Evolutionary conservation across 2,329 filamentous ascomycete species (phyloP).

Genomic region (Talaromyces piceae): DNA sequence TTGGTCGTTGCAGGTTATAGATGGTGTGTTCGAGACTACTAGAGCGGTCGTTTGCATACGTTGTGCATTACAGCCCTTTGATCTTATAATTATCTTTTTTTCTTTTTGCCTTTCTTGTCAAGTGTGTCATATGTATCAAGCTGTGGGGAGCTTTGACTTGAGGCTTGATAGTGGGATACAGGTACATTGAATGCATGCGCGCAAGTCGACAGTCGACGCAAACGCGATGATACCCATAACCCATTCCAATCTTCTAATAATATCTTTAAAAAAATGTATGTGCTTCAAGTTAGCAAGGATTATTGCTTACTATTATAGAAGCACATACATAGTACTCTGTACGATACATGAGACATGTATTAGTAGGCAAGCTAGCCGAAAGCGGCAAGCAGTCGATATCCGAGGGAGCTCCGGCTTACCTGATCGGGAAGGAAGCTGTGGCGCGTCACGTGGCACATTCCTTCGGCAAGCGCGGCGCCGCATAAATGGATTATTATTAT

Average conservation of each 20-base stretch:
- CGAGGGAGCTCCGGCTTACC: background rate
- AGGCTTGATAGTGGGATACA: no score
- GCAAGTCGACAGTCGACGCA: no score
- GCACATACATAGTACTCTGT: background rate
- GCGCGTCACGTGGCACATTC: background rate
- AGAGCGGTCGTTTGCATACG: slow-evolving; percentile 1
- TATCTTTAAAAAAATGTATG: no score
- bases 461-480: background rate
- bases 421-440: background rate
- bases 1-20: background rate
- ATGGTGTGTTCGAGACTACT: slow-evolving; percentile 1
- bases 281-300: no score
- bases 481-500: background rate
- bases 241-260: no score
- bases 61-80: background rate
- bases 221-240: no score
- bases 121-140: background rate
- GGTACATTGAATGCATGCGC: no score
- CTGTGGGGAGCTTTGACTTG: no score
- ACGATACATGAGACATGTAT: no score
- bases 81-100: background rate
- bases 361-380: no score
- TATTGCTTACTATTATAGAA: background rate
- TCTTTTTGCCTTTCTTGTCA: background rate
- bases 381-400: no score